Evolutionary conservation across 2,329 filamentous ascomycete genomes (phyloP).

Genomic region (Trichoderma gracile): DNA sequence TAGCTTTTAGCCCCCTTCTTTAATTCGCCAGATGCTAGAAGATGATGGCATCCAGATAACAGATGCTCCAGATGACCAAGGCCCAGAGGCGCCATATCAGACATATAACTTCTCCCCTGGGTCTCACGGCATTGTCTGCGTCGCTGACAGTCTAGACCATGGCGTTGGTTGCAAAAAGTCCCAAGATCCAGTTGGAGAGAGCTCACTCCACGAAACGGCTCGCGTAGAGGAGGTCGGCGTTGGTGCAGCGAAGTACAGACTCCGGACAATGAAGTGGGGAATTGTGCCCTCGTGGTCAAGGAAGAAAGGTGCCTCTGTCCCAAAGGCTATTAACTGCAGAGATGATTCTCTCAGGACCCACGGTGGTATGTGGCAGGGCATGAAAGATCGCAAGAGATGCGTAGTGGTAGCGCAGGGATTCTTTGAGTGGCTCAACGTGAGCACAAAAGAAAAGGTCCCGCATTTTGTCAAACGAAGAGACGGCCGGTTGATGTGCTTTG

Average conservation of each 20-base stretch:
- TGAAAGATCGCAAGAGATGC: conserved; percentile 89
- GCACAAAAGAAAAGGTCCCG: conserved; percentile 74
- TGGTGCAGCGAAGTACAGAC: conserved; percentile 64
- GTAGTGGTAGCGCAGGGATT: conserved; percentile 89
- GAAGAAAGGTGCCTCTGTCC: conserved; percentile 72
- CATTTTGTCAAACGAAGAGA: conserved; percentile 83
- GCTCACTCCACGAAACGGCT: not conserved
- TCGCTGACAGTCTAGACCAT: conserved; percentile 67
- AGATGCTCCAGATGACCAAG: conserved; percentile 70
- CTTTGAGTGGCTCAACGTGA: conserved; percentile 91
- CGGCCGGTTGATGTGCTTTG: conserved; percentile 81
- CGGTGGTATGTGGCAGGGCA: conserved; percentile 84
- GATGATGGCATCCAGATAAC: conserved; percentile 72
- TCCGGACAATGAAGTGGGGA: conserved; percentile 96
- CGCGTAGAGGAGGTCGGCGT: not conserved
- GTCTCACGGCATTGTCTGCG: conserved; percentile 81
- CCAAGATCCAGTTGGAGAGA: conserved; percentile 21
- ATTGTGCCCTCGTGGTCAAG: conserved; percentile 94
- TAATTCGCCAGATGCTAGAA: conserved; percentile 72
- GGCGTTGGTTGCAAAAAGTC: conserved; percentile 46
- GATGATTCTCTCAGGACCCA: conserved; percentile 78
- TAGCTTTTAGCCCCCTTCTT: conserved; percentile 52
- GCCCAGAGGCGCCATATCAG: conserved; percentile 60
- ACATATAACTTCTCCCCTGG: conserved; percentile 94
- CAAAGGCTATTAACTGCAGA: conserved; percentile 91